Evolutionary conservation across 768 basidiomycete species (phyloP), one percentile per base, ranked within the genome.

Genomic region (Phaeotremella fagi): DNA sequence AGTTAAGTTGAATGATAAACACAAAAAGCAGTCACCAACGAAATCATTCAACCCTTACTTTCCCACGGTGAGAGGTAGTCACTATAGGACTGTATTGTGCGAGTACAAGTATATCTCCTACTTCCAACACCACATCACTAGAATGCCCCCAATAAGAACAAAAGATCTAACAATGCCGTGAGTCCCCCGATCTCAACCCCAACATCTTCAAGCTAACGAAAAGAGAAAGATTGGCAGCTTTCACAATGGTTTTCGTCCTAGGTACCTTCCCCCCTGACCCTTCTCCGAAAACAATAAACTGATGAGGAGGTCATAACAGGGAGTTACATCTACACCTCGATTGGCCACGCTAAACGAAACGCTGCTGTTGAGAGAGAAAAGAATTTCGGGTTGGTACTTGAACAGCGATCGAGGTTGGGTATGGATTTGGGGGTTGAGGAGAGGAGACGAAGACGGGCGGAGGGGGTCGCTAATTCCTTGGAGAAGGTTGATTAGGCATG

Each of bases 201-300:
- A 20, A 43, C 41, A 43, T 7, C 41, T 23, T 18, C 12, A n/a
- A n/a, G n/a, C n/a, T n/a, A n/a, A n/a, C n/a, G n/a, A n/a, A n/a
- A n/a, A n/a, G n/a, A n/a, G 33, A 35, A 16, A 58, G 57, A 1
- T 25, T 51, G 27, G 67, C 59, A 25, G 67, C 67, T 38, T 69
- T 69, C 52, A 57, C 59, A 44, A 66, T 66, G 64, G 62, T 63
- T 44, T 58, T 69, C 37, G 64, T 66, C 9, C 60, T 69, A 22
- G 55, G 62, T 60, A 29, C 28, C 3, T 20, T 35, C 29, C 28
- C 49, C 35, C 12, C 16, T 38, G 6, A 6, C 31, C 7, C 27
- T 29, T 7, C 15, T 36, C 9, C n/a, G 28, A 3, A 16, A n/a
- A 5, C 9, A 22, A 16, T 33, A 26, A 18, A 16, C 16, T 45